Evolutionary conservation across 768 basidiomycete genomes (phyloP).

Genomic region (Austroboletus eburneus): DNA sequence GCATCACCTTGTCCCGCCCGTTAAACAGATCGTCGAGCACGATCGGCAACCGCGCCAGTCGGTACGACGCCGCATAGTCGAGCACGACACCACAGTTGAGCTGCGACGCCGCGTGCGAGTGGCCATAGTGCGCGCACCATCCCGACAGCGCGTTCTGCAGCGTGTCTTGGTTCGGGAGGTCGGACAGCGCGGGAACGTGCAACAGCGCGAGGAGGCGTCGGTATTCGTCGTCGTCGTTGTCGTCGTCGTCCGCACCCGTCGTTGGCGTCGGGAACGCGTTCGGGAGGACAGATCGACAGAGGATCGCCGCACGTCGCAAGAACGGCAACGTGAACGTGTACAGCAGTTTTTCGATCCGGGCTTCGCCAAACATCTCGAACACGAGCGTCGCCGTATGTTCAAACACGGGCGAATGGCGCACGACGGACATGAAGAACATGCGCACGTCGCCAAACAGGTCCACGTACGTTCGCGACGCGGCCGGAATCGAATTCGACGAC

Average conservation of each 20-base stretch:
- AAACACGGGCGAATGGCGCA: constrained; percentile 83
- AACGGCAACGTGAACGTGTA: constrained; percentile 91
- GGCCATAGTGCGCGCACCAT: constrained; percentile 88
- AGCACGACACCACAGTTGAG: constrained; percentile 74
- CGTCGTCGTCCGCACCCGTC: constrained; percentile 28
- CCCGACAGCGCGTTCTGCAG: constrained; percentile 85
- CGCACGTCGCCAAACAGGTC: constrained; percentile 80
- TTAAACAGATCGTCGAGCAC: constrained; percentile 82
- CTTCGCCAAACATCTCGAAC: constrained; percentile 78
- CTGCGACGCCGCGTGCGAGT: constrained; percentile 74
- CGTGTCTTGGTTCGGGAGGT: constrained; percentile 78
- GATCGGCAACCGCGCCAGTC: constrained; percentile 73
- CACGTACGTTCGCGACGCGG: constrained; percentile 49
- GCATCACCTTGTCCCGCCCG: constrained; percentile 66
- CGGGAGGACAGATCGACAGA: constrained; percentile 74
- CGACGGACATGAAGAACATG: constrained; percentile 89
- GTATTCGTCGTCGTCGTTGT: constrained; percentile 71
- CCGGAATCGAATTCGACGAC: constrained; percentile 45
- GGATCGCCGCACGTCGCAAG: constrained; percentile 80
- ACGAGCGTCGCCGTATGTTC: constrained; percentile 80
- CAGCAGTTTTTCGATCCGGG: constrained; percentile 78
- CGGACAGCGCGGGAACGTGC: constrained; percentile 73
- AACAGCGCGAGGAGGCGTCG: constrained; percentile 69
- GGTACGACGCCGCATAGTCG: constrained; percentile 82
- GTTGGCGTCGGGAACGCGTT: constrained; percentile 48